Evolutionary conservation across 805 yeast species (phyloP), one percentile per base, ranked within the genome.

Genomic region (Schizosaccharomyces cryophilus): DNA sequence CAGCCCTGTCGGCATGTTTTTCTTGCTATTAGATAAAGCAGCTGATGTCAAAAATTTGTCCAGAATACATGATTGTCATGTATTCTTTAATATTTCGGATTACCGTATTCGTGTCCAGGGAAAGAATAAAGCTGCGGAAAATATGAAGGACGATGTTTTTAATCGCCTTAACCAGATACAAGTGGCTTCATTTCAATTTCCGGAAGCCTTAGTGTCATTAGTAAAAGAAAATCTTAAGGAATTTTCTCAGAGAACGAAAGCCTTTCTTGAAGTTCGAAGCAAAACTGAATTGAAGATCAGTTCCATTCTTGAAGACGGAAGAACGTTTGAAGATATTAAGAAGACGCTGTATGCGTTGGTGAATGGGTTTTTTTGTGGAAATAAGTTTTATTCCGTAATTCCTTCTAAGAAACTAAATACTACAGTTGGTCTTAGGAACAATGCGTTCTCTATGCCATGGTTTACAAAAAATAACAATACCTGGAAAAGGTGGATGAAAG

Each of bases 401-500:
- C 40, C 40, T 13, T 2, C 40, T 13, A 35, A 35, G 17, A 35
- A 35, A 15, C 1, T 35, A 15, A 35, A 35, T 35, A 35, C 4
- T 35, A 35, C 9, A 3, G 40, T 35, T 9, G 13, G 40, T 7
- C 40, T 7, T 35, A 35, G 40, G 40, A 35, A 35, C 51, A 19
- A 45, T 45, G 26, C 21, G 3, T 45, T 45, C 17, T 24, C 26
- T 19, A 19, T 45, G 26, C 51, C 51, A 7, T 45, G 51, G 51
- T 45, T 19, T 45, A 13, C 51, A 29, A 40, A 59, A 21, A 29
- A 38, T 47, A 17, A 48, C 29, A 45, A 35, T 56, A 11, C 19
- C 42, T n/a, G 42, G 42, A 60, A 54, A 29, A 51, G 26, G 64
- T 62, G 47, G 65, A 61, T 29, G 62, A 55, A 24, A 62, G 62